Evolutionary conservation across 2,329 filamentous ascomycete species (phyloP).

Genomic region (Pestalotiopsis sp.): DNA sequence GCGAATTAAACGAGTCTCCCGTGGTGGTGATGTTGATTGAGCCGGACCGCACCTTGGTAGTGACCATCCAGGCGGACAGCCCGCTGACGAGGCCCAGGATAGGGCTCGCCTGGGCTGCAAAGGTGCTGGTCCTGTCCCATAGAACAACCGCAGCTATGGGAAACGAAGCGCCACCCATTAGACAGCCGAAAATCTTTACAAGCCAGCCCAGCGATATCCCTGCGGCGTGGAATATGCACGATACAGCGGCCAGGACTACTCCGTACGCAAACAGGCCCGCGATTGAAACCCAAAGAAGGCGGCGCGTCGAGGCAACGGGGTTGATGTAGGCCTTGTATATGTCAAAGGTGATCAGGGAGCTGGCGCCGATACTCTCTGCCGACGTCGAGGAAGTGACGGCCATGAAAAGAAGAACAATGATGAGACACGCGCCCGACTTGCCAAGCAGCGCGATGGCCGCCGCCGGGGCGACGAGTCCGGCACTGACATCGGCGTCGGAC

Average conservation of each 20-base stretch:
- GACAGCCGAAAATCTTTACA: constrained; percentile 40
- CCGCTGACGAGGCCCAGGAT: constrained; percentile 36
- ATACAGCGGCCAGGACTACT: constrained; percentile 33
- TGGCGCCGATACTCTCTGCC: constrained; percentile 45
- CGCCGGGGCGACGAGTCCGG: constrained; percentile 34
- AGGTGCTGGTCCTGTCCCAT: constrained; percentile 41
- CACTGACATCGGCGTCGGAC: constrained; percentile 30
- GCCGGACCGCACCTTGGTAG: constrained; percentile 35
- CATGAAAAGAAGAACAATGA: constrained; percentile 49
- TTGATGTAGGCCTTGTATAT: constrained; percentile 42
- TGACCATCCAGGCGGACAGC: constrained; percentile 40
- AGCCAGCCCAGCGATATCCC: constrained; percentile 41
- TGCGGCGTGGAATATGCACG: constrained; percentile 38
- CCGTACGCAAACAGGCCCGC: constrained; percentile 36
- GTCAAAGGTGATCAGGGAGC: constrained; percentile 41
- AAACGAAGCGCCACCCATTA: constrained; percentile 40
- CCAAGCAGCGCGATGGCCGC: constrained; percentile 38
- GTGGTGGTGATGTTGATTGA: constrained; percentile 37
- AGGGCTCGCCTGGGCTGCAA: constrained; percentile 36
- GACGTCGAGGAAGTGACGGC: constrained; percentile 45
- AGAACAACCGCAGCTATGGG: constrained; percentile 39
- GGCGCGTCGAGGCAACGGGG: constrained; percentile 30
- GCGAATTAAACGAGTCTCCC: constrained; percentile 38
- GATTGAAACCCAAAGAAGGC: constrained; percentile 36
- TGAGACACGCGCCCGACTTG: constrained; percentile 34